These are phyloP conservation scores for Colletotrichum sojae DNA, from an alignment of 2,329 filamentous ascomycete genomes.

Conservation along the genomic window DNA sequence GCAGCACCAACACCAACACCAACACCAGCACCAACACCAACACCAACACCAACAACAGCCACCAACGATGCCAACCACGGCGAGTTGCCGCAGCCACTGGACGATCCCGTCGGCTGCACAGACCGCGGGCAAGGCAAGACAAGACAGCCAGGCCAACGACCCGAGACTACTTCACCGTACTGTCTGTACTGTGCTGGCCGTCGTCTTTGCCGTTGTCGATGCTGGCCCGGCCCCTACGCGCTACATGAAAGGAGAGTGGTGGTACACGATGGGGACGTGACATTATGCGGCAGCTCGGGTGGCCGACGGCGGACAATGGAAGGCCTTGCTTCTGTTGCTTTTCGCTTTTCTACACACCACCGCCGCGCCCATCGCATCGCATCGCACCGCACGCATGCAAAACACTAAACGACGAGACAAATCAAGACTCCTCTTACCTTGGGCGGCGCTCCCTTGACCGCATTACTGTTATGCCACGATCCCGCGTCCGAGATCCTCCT, in stretches of 20 bases:
- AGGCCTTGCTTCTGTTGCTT: too few relatives aligned
- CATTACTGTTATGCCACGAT: conserved; percentile 58
- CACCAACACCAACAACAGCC: conserved; percentile 2
- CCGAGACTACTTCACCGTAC: too few relatives aligned
- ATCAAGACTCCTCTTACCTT: conserved; percentile 58
- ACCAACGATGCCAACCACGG: not conserved
- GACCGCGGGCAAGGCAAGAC: conserved; percentile 15
- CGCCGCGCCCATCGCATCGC: conserved; percentile 4
- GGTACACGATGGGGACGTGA: conserved; percentile 24
- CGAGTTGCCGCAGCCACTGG: conserved; percentile 15
- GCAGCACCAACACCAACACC: not conserved
- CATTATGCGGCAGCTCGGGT: too few relatives aligned
- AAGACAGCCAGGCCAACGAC: not conserved
- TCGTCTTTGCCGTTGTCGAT: conserved; percentile 4
- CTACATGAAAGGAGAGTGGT: conserved; percentile 9
- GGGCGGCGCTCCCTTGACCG: conserved; percentile 58
- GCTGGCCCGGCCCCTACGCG: conserved; percentile 12
- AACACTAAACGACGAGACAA: conserved; percentile 19
- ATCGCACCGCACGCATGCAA: conserved; percentile 3
- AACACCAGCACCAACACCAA: not conserved
- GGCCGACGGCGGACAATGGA: too few relatives aligned
- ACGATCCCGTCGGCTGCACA: conserved; percentile 19
- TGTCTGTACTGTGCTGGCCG: too few relatives aligned
- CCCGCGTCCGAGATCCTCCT: conserved; percentile 60
- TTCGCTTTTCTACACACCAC: too few relatives aligned